Percentiles rank a stretch among this genome's conserved stretches.
These are phyloP conservation scores for Tripterygium wilfordii DNA, from an alignment of 177 flowering plant genomes.

Conservation along the genomic window DNA sequence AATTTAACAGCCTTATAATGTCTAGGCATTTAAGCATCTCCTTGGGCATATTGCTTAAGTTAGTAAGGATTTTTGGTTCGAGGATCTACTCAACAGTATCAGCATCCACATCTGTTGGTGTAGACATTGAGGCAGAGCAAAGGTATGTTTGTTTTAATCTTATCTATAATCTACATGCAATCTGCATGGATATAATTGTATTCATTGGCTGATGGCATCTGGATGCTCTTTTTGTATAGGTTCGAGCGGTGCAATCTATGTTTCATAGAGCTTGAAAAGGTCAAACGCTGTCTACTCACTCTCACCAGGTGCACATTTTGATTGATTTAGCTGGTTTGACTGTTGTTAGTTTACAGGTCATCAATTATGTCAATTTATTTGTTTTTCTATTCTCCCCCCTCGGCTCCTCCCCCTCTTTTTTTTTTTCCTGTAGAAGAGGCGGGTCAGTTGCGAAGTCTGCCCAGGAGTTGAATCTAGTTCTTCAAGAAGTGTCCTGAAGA, in stretches of 20 bases:
- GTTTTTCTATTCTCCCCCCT: too few relatives aligned
- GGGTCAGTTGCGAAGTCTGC: constrained; percentile 81
- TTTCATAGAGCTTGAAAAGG: constrained; percentile 78
- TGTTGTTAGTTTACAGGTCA: background rate
- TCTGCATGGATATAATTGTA: too few relatives aligned
- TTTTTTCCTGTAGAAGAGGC: constrained; percentile 52
- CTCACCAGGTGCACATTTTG: constrained; percentile 52
- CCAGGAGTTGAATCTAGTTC: constrained; percentile 73
- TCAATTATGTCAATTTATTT: background rate
- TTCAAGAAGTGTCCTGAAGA: constrained; percentile 57
- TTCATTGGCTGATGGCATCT: background rate
- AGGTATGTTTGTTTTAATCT: constrained; percentile 41
- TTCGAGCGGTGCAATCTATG: constrained; percentile 90
- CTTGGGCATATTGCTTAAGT: constrained; percentile 77
- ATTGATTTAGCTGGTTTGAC: background rate
- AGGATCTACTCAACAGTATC: constrained; percentile 77
- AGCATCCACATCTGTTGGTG: constrained; percentile 83
- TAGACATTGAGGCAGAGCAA: constrained; percentile 93
- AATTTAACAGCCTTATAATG: background rate
- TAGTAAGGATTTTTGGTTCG: constrained; percentile 79
- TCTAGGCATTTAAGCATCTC: constrained; percentile 72
- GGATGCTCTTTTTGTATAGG: constrained; percentile 25
- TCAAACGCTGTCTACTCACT: constrained; percentile 55
- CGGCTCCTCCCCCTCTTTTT: too few relatives aligned
- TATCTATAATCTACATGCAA: background rate